Evolutionary conservation across 495 filamentous ascomycete species (phyloP), one percentile per base, ranked within the genome.

Genomic region (Delitschia confertaspora): DNA sequence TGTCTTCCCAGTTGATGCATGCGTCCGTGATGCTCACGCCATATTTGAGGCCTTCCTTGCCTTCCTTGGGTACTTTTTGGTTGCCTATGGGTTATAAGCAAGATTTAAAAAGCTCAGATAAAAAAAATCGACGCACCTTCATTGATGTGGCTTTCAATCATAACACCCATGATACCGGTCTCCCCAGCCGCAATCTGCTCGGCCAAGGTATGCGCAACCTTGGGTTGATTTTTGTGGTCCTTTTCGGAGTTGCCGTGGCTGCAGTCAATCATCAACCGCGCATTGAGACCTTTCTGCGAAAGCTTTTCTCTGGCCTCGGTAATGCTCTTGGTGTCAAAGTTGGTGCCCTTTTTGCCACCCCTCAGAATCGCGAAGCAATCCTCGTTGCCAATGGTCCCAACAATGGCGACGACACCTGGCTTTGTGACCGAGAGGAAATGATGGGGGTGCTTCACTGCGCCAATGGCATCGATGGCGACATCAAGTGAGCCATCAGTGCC

Each of bases 401-500:
- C 88, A 56, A 96, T 99, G 40, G 93, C 87, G 6, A 88, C 91
- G 16, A 94, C 82, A 51, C 93, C 93, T 6, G 89, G 91, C 68
- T 96, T 99, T 6, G 91, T 96, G 43, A 99, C 93, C 8, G 87
- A 94, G 51, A 99, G 71, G 78, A 99, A 99, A 70, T 96, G 93
- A 57, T 99, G 93, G 16, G 87, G 85, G 53, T 93, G 84, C 58
- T 73, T 79, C 9, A 95, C 91, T 32, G 93, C 83, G 41, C 88
- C 89, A 65, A 96, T 95, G 33, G 93, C 93, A 67, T 99, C 93
- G 47, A 99, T 83, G 1, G 93, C 88, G 2, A 96, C 85, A 44
- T 80, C 77, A 26, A 96, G 65, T 1, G 81, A 80, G 14, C 93
- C 93, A 62, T 99, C 93, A 20, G 93, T 99, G 43, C 93, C 93